Conservation (phyloP, 129 eudicot species). For the Erigeron canadensis region DNA sequence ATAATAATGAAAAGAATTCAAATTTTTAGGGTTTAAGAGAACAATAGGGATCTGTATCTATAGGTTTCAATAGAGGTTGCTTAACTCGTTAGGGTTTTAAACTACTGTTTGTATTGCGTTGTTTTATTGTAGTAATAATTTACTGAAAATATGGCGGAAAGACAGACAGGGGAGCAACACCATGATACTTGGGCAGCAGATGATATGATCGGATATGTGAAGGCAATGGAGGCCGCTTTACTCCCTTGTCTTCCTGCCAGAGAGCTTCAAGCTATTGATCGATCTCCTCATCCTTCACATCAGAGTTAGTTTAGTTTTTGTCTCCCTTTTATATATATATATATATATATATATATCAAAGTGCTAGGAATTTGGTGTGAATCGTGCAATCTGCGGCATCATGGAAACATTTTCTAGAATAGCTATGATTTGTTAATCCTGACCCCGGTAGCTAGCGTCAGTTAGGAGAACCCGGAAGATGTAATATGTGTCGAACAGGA, state of each 20-base stretch:
- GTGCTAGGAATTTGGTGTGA: not conserved
- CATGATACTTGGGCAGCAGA: constrained; percentile 61
- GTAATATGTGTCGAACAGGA: not conserved
- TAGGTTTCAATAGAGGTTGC: not conserved
- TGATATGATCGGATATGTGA: constrained; percentile 76
- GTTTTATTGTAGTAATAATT: not conserved
- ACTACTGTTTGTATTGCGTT: not conserved
- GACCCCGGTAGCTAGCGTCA: not conserved
- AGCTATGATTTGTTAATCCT: too few species aligned
- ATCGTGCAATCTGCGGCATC: not conserved
- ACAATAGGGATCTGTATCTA: not conserved
- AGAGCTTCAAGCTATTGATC: constrained; percentile 98
- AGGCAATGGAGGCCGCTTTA: constrained; percentile 89
- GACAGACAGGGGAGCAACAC: constrained; percentile 38
- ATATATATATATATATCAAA: too few species aligned
- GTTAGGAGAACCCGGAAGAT: too few species aligned
- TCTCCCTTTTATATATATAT: not conserved
- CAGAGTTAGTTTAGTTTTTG: constrained; percentile 57
- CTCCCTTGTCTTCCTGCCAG: constrained; percentile 97
- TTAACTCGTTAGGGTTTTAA: not conserved
- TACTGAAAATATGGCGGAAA: constrained; percentile 49
- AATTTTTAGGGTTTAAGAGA: too few species aligned
- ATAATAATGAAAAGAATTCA: not conserved
- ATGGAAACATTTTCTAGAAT: not conserved
- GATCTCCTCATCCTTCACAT: constrained; percentile 95